Base-by-base conservation (phyloP, 768 basidiomycete genomes). In the Tylopilus felleus region DNA sequence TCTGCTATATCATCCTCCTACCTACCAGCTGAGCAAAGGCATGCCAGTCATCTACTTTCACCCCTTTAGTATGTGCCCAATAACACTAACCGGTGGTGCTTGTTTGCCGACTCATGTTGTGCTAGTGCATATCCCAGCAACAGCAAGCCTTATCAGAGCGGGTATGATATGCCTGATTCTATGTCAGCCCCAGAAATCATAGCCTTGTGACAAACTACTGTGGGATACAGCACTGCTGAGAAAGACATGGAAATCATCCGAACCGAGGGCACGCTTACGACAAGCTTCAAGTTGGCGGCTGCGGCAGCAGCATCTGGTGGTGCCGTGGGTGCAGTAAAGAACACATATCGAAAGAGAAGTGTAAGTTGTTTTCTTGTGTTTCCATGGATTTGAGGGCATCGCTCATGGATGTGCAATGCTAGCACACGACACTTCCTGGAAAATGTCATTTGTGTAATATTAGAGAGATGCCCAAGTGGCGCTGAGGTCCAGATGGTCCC, bases 391-490 rank as follows among this genome's bases (percentile, higher is more conserved):
- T 27, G 39, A 36, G 40, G 49, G 22, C 57, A 50, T 52, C 51
- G 55, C 58, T 70, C 47, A 62, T 60, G 48, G 46, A 55, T 45
- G 60, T 60, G 58, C 66, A 68, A 72, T 64, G 65, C 25, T 72
- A 92, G 90, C 83, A 89, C 60, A 88, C 90, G 41, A 89, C 86
- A 35, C 90, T 90, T 16, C 90, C 90, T 5, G 89, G 89, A 10
- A 90, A 91, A 65, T 92, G 90, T 63, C 88, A 91, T 71, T 90
- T 89, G 29, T 92, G 90, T 67, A 88, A 90, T 71, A 91, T 90
- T 52, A 77, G 86, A 54, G 90, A 92, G 66, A 92, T 90, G 5
- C 90, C 90, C n/a, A 90, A 92, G 68, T 92, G 90, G 90, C 72
- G 90, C 49, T 80, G 89, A 23, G 90, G 90, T 16, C 90, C 90